Conservation (phyloP, 805 yeast species). For the Yarrowia sp. region DNA sequence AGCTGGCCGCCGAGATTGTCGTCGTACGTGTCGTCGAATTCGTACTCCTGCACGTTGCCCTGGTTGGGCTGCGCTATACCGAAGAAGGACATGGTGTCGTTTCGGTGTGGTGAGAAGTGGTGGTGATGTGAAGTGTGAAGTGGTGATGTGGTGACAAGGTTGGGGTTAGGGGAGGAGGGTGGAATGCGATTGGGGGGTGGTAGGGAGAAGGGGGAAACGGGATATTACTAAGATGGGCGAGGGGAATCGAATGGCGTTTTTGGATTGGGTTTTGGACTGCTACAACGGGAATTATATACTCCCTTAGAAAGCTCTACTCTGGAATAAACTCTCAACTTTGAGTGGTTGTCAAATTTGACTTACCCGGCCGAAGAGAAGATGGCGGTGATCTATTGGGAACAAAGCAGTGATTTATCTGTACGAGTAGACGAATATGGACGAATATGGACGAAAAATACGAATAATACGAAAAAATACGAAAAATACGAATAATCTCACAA, state of each 20-base stretch:
- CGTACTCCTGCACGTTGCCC: constrained; percentile 41
- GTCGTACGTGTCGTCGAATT: constrained; percentile 80
- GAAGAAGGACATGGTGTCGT: constrained; percentile 9
- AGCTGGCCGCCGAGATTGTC: constrained; percentile 67
- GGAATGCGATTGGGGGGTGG: background rate
- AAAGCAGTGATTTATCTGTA: no score
- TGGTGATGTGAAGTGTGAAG: background rate
- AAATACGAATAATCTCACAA: no score
- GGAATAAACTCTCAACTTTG: background rate
- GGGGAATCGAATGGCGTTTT: background rate
- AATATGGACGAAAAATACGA: no score
- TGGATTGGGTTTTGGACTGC: no score
- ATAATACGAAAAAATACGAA: no score
- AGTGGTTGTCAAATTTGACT: background rate
- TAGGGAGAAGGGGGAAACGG: background rate
- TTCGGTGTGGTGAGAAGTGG: background rate
- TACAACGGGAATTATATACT: background rate
- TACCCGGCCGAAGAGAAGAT: background rate
- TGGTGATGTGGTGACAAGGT: background rate
- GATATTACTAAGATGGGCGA: no score
- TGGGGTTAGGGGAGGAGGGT: background rate
- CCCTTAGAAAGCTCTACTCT: background rate
- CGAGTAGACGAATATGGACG: no score
- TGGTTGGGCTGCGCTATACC: constrained; percentile 10
- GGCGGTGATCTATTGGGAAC: no score